Percentiles rank a stretch among this genome's conserved stretches.
phyloP scores from a whole-genome alignment of 176 grass and related monocot species.

The Avena eriantha region DNA sequence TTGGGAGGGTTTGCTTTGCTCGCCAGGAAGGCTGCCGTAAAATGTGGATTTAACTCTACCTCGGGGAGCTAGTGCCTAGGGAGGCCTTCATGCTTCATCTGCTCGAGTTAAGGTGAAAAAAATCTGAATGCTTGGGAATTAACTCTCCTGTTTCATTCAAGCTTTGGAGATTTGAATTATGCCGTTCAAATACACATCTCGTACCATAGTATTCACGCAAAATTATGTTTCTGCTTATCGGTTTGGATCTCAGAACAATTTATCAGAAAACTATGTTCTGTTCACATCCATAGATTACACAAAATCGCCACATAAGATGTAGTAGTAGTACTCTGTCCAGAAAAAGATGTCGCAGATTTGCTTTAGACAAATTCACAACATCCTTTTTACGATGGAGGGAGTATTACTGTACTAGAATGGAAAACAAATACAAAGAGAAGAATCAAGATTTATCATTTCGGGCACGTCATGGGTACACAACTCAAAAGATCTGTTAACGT shows the following conservation, averaged over 20 bases:
- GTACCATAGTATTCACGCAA: not conserved
- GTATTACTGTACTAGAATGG: not conserved
- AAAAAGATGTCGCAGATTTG: no score
- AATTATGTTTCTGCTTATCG: not conserved
- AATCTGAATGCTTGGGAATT: not conserved
- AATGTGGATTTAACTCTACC: not conserved
- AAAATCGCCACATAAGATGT: not conserved
- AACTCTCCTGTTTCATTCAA: not conserved
- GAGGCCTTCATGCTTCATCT: not conserved
- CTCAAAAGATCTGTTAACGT: not conserved
- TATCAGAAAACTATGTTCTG: not conserved
- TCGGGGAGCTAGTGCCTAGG: no score
- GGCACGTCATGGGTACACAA: not conserved
- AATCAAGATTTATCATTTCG: not conserved
- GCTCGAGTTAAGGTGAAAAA: not conserved
- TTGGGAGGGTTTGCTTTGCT: slow-evolving; percentile 45
- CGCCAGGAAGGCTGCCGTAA: not conserved
- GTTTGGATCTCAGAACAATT: not conserved
- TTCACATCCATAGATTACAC: not conserved
- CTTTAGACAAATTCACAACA: no score
- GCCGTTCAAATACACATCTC: not conserved
- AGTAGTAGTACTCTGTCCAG: not conserved
- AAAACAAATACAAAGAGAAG: not conserved
- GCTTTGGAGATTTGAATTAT: not conserved
- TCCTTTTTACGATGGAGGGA: no score